These are phyloP conservation scores for Arctium minus DNA, from an alignment of 129 eudicot genomes.

Conservation along the genomic window DNA sequence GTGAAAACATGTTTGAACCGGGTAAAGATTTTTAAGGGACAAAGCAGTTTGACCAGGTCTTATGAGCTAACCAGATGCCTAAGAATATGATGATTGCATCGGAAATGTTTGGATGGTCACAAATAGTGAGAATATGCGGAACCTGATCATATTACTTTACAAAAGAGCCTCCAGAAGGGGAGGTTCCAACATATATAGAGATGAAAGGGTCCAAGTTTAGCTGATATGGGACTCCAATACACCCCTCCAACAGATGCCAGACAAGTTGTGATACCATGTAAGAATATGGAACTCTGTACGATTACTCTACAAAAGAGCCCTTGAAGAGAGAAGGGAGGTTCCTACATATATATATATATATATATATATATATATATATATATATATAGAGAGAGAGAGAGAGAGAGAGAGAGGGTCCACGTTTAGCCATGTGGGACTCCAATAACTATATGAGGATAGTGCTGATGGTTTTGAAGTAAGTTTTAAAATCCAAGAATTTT, in stretches of 20 bases:
- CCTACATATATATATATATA: too few species aligned
- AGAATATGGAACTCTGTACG: too few species aligned
- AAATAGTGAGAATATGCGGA: not conserved
- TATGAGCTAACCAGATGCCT: not conserved
- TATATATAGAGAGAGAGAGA: too few species aligned
- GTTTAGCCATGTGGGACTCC: not conserved
- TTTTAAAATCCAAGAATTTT: not conserved
- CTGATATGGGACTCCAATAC: not conserved
- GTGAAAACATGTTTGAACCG: not conserved
- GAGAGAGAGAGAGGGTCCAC: too few species aligned
- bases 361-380: too few species aligned
- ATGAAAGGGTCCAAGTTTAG: not conserved
- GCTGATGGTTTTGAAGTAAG: not conserved
- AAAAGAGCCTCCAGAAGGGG: not conserved
- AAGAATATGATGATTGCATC: too few species aligned
- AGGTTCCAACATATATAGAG: not conserved
- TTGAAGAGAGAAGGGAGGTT: too few species aligned
- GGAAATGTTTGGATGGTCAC: not conserved
- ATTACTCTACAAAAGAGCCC: too few species aligned
- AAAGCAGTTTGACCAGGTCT: not conserved
- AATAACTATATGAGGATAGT: too few species aligned
- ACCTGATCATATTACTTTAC: not conserved
- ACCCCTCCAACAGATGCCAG: not conserved
- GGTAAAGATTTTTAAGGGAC: not conserved
- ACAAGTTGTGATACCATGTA: too few species aligned